Percentiles rank a stretch among this genome's conserved stretches.
These are phyloP conservation scores for Vitis vinifera DNA, from an alignment of 164 flowering plant genomes.

Conservation along the genomic window DNA sequence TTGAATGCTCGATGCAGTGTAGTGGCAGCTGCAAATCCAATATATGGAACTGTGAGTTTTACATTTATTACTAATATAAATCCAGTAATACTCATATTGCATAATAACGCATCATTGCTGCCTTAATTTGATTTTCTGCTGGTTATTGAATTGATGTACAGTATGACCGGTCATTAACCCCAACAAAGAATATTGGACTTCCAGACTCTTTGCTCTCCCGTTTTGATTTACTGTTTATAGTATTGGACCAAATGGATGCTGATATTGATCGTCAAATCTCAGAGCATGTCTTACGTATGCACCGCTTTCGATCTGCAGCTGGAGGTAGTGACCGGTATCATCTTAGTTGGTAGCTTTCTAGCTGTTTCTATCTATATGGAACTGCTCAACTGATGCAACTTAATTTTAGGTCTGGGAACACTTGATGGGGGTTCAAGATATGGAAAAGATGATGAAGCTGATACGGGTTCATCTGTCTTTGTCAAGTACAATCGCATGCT, in stretches of 20 bases:
- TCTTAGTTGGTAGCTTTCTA: constrained; percentile 1
- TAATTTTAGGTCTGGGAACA: constrained; percentile 41
- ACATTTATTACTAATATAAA: background rate
- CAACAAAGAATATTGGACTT: constrained; percentile 98
- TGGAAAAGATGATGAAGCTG: constrained; percentile 76
- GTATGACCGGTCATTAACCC: constrained; percentile 98
- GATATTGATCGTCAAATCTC: constrained; percentile 89
- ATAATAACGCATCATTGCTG: background rate
- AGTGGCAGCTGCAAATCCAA: constrained; percentile 99
- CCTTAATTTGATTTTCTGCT: constrained; percentile 15
- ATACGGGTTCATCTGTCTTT: constrained; percentile 63
- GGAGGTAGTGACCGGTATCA: constrained; percentile 53
- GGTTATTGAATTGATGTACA: constrained; percentile 34
- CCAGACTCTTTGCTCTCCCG: constrained; percentile 99
- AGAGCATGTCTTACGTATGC: constrained; percentile 99
- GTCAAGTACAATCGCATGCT: constrained; percentile 88
- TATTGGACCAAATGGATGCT: constrained; percentile 99
- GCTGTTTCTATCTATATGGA: background rate
- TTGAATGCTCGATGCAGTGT: constrained; percentile 99
- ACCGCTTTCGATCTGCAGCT: constrained; percentile 67
- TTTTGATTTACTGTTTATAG: constrained; percentile 94
- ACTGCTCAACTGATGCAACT: constrained; percentile 15
- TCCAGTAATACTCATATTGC: too few relatives aligned
- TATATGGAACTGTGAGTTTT: constrained; percentile 92
- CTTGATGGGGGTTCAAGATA: constrained; percentile 52